phyloP scores from a whole-genome alignment of 2,329 filamentous ascomycete genomes.

The Venturiaceae sp. region DNA sequence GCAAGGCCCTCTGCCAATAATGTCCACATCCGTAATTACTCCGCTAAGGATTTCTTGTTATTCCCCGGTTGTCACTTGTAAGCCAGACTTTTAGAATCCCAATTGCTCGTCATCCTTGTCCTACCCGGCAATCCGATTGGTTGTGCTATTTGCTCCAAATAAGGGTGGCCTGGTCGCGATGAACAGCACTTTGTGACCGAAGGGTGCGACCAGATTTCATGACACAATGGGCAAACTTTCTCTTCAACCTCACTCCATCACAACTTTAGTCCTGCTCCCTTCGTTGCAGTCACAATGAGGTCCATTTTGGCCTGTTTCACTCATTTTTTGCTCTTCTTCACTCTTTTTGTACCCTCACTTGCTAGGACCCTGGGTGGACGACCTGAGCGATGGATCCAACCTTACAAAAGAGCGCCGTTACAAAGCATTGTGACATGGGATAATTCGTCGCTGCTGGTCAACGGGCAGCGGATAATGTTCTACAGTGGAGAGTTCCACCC shows the following conservation, averaged over 20 bases:
- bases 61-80: background rate
- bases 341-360: slow-evolving; percentile 33
- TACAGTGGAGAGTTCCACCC: slow-evolving; percentile 69
- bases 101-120: background rate
- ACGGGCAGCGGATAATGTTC: slow-evolving; percentile 60
- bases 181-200: background rate
- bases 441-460: slow-evolving; percentile 58
- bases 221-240: background rate
- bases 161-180: background rate
- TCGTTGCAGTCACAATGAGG: background rate
- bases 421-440: slow-evolving; percentile 62
- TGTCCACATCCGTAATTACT: background rate
- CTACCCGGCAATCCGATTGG: background rate
- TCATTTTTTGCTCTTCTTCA: slow-evolving; percentile 20
- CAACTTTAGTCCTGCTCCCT: background rate
- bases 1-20: background rate
- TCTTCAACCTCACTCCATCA: background rate
- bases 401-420: slow-evolving; percentile 39
- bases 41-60: background rate
- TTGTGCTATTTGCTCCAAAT: background rate
- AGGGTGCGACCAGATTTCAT: background rate
- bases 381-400: slow-evolving; percentile 38
- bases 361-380: slow-evolving; percentile 41
- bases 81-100: background rate
- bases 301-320: background rate